Evolutionary conservation across 768 basidiomycete species (phyloP), one percentile per base, ranked within the genome.

Genomic region (Heimioporus sp.): DNA sequence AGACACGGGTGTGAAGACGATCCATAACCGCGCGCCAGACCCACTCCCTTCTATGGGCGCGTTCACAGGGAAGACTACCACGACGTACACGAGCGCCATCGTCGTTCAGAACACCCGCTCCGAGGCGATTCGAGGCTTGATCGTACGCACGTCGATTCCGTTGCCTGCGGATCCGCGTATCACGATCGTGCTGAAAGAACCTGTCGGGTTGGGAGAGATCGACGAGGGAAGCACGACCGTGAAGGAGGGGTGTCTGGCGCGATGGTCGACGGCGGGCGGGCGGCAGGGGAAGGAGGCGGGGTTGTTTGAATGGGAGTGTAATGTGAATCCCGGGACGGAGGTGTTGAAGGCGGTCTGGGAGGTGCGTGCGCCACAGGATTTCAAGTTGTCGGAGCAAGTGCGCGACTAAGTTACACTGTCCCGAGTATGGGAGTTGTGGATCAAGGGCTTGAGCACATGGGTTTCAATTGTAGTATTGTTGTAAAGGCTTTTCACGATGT

Each of bases 221-320:
- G 49, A 59, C 6, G 53, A 57, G 8, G 65, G 60, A 20, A 19
- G 4, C 3, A 52, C 54, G 4, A 0, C 37, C 5, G 52, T 59
- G 19, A 57, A 49, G 4, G 46, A 56, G 4, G 57, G 57, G 13
- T 59, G 51, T 38, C 10, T 50, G 38, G 59, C 53, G 15, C 49
- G 61, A 17, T 65, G 64, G 63, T 59, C 62, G 36, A 56, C 62
- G 31, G 36, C 37, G 4, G 58, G 60, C 2, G 46, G 51, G 6
- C 53, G 52, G 36, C 48, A 65, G 15, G 57, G 65, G 6, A 58
- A 61, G 17, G 47, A 61, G 20, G 55, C 37, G 9, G 64, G 66
- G 5, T 24, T 59, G 20, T 59, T 67, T 15, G 70, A 72, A 43
- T 70, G 71, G 69, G 58, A 67, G 13, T 65, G 55, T 24, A 53